Percentiles rank a stretch among this genome's conserved stretches.
These are phyloP conservation scores for Phytophthora hibernalis DNA, from an alignment of 352 stramenopile species.

Conservation along the genomic window DNA sequence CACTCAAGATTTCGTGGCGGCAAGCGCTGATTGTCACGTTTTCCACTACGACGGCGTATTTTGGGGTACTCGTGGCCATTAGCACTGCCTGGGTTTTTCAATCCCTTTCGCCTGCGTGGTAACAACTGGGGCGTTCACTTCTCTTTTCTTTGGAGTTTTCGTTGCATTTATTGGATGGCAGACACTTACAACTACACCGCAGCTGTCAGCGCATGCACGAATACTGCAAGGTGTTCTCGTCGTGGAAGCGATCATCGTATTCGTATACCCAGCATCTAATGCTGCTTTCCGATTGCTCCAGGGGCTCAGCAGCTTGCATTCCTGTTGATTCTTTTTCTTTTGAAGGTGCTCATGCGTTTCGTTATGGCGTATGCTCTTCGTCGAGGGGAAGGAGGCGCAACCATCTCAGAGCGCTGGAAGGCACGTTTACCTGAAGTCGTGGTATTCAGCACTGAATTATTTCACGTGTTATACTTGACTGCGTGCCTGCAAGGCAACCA, in stretches of 20 bases:
- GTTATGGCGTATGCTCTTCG: slow-evolving; percentile 19
- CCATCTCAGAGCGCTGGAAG: slow-evolving; percentile 12
- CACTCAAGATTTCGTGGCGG: slow-evolving; percentile 5
- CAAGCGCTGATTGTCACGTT: slow-evolving; percentile 2
- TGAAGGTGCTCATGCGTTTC: slow-evolving; percentile 20
- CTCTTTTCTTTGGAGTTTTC: slow-evolving; percentile 17
- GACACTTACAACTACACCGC: slow-evolving; percentile 2
- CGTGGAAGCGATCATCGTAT: slow-evolving; percentile 10
- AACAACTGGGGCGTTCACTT: slow-evolving; percentile 16
- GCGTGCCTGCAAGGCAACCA: slow-evolving; percentile 19
- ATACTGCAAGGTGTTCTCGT: slow-evolving; percentile 9
- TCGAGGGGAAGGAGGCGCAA: not conserved
- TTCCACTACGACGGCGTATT: slow-evolving; percentile 5
- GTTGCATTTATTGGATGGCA: slow-evolving; percentile 4
- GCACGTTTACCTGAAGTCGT: slow-evolving; percentile 28
- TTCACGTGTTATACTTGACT: slow-evolving; percentile 32
- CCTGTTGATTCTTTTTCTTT: slow-evolving; percentile 6
- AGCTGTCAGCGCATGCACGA: slow-evolving; percentile 2
- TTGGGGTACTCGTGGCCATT: slow-evolving; percentile 17
- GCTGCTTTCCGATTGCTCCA: slow-evolving; percentile 12
- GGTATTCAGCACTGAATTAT: slow-evolving; percentile 31
- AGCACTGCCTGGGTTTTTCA: slow-evolving; percentile 24
- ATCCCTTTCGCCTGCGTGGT: slow-evolving; percentile 35
- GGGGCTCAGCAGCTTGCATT: slow-evolving; percentile 19
- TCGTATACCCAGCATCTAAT: slow-evolving; percentile 30